Conservation (phyloP, 768 basidiomycete species). For the Neoboletus subvelutipes region DNA sequence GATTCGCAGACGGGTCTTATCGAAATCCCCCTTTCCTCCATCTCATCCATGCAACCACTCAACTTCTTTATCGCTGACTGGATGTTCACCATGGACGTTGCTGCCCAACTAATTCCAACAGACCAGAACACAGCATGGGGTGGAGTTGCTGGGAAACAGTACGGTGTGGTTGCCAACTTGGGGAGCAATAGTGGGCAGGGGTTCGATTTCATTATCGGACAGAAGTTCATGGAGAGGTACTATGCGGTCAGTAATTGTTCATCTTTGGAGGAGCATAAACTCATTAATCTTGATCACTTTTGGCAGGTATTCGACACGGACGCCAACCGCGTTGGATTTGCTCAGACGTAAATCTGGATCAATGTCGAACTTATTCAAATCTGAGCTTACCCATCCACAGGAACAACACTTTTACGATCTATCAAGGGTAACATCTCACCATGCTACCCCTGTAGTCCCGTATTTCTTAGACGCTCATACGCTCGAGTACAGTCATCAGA, state of each 20-base stretch:
- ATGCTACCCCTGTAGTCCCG: not conserved
- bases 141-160: slow-evolving; percentile 9
- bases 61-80: slow-evolving; percentile 10
- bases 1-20: slow-evolving; percentile 12
- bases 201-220: not conserved
- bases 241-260: slow-evolving; percentile 3
- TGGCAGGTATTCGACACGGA: slow-evolving; percentile 25
- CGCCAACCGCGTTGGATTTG: slow-evolving; percentile 21
- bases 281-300: not conserved
- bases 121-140: slow-evolving; percentile 17
- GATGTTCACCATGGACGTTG: slow-evolving; percentile 19
- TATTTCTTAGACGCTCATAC: not conserved
- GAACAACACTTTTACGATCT: slow-evolving; percentile 20
- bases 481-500: not conserved
- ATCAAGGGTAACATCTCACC: not conserved
- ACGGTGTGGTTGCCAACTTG: slow-evolving; percentile 3
- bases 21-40: slow-evolving; percentile 15
- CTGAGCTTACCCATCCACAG: slow-evolving; percentile 7
- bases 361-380: not conserved
- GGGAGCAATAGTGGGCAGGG: not conserved
- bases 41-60: slow-evolving; percentile 17
- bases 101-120: slow-evolving; percentile 20
- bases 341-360: slow-evolving; percentile 20
- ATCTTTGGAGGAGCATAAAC: not conserved
- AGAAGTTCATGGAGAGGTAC: not conserved